Evolutionary conservation across 768 basidiomycete genomes (phyloP), one percentile per base, ranked within the genome.

Genomic region (Cystofilobasidium capitatum): DNA sequence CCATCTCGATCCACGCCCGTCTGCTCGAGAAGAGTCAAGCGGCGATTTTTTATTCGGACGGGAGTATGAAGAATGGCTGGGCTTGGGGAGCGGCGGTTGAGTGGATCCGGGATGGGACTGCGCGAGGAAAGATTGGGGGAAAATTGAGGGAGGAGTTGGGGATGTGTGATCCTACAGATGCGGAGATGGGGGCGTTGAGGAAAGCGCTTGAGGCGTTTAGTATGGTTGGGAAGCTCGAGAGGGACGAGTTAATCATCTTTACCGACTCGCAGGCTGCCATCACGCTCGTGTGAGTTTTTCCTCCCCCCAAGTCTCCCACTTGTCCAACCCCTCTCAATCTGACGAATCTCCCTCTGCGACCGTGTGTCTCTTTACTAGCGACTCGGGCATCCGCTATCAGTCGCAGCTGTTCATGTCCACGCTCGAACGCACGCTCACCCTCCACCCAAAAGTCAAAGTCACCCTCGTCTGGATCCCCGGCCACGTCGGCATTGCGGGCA

Each of bases 381-480:
- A 77, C 66, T 76, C 76, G 10, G 73, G 73, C 0, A 74, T 73
- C 39, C 71, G 75, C 33, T 70, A 72, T 3, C 73, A 75, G 67
- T 70, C 72, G 8, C 62, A 64, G 31, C 62, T 75, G 22, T 72
- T 72, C 31, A 75, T 76, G 68, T 74, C 74, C 22, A 64, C 69
- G 24, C 71, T 77, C 31, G 75, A 74, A 72, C 70, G 73, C 31
- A 71, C 71, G 0, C 70, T 76, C 42, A 74, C 73, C 64, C 69
- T 71, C 2, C 71, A 75, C 40, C 69, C 73, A 6, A 66, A 71
- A 17, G 73, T 75, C 8, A 72, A 72, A 26, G 69, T 77, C 58
- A 74, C 75, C 10, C 71, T 77, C n/a, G 73, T 74, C 33, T 77
- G 76, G 76, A 69, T 77, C 26, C 76, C 76, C 0, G 72, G 71